Evolutionary conservation across 2,329 filamentous ascomycete genomes (phyloP).

Genomic region (Colletotrichum liriopes): DNA sequence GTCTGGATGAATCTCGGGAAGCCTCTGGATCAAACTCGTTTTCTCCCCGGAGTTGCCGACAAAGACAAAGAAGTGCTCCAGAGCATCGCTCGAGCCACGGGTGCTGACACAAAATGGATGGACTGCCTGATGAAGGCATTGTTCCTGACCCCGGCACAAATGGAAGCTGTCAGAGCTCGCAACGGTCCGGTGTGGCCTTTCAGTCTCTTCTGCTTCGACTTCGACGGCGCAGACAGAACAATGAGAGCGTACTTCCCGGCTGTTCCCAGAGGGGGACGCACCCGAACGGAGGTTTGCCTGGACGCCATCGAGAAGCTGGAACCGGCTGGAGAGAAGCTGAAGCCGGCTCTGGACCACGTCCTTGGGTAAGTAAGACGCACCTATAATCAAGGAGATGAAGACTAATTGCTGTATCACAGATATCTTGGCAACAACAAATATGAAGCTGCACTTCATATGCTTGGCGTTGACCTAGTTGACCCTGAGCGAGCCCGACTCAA

Average conservation of each 20-base stretch:
- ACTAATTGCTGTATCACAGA: not conserved
- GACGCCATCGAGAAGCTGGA: not conserved
- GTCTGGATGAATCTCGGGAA: constrained; percentile 6
- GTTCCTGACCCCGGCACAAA: not conserved
- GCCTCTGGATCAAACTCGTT: constrained; percentile 2
- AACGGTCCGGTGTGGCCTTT: not conserved
- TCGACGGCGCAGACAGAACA: not conserved
- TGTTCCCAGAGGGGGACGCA: constrained; percentile 5
- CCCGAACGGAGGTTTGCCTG: not conserved
- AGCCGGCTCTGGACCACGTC: not conserved
- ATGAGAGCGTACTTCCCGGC: constrained; percentile 4
- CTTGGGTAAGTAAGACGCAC: not conserved
- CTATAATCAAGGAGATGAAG: no score
- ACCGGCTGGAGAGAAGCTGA: not conserved
- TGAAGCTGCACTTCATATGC: not conserved
- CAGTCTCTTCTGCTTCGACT: constrained; percentile 9
- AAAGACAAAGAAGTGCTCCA: not conserved
- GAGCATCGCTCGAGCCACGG: not conserved
- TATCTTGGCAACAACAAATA: constrained; percentile 4
- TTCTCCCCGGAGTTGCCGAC: not conserved
- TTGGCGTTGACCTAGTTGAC: not conserved
- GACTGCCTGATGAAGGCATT: not conserved
- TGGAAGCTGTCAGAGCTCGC: not conserved
- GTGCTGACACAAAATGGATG: not conserved
- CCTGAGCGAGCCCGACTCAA: not conserved